phyloP scores from a whole-genome alignment of 2,329 filamentous ascomycete genomes.

The Xylariaceae sp. region DNA sequence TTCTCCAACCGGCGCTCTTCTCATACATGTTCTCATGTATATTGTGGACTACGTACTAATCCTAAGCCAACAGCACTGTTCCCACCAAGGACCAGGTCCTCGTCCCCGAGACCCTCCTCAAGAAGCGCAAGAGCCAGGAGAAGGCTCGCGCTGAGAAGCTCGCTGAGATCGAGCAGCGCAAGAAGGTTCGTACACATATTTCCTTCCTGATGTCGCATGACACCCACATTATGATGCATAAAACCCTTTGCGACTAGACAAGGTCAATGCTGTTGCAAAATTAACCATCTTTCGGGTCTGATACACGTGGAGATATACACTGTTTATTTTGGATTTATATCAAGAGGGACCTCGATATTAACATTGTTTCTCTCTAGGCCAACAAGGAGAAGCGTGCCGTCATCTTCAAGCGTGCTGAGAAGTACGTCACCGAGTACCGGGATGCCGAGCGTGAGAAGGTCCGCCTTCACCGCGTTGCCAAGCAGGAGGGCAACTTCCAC shows the following conservation, averaged over 20 bases:
- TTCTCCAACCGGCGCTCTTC: constrained; percentile 83
- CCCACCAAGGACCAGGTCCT: constrained; percentile 93
- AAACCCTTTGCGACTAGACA: constrained; percentile 88
- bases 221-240: constrained; percentile 70
- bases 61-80: constrained; percentile 69
- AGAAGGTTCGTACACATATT: constrained; percentile 64
- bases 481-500: constrained; percentile 89
- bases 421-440: constrained; percentile 99
- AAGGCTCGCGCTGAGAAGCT: constrained; percentile 90
- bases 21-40: constrained; percentile 51
- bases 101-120: constrained; percentile 98
- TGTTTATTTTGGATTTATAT: neutral
- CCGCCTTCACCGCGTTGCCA: constrained; percentile 81
- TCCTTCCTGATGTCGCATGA: constrained; percentile 14
- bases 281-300: constrained; percentile 99
- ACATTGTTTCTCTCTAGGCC: constrained; percentile 54
- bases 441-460: constrained; percentile 98
- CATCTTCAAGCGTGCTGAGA: constrained; percentile 99
- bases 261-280: constrained; percentile 95
- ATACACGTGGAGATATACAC: constrained; percentile 39
- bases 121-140: constrained; percentile 99
- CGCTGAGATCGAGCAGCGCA: constrained; percentile 76
- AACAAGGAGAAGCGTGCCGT: constrained; percentile 98
- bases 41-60: constrained; percentile 71
- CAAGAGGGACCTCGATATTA: constrained; percentile 26